Evolutionary conservation across 129 eudicot genomes (phyloP), one percentile per base, ranked within the genome.

Genomic region (Tagetes erecta): DNA sequence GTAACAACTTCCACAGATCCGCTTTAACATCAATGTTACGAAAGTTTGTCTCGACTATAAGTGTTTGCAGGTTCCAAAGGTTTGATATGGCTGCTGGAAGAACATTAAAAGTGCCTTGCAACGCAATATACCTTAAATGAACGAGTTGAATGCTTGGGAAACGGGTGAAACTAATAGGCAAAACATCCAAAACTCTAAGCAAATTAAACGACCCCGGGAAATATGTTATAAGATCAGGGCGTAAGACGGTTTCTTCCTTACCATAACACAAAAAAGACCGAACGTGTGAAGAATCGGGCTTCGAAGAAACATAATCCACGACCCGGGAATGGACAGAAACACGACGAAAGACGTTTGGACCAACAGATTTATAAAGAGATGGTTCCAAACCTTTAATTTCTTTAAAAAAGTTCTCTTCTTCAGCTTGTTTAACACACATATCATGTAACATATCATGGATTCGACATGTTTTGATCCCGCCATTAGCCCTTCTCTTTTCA

Each of bases 401-500:
- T 62, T 76, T 69, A 6, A 78, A 45, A 50, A 86, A 80, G 51
- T 83, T 78, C 33, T 86, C 85, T 77, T 77, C 83, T 67, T 59
- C 74, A 10, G 78, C 85, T 77, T 83, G 81, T 76, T 65, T 80
- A 42, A 86, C 47, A 34, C 86, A 84, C 76, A 87, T 33, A 20
- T 84, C 88, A 40, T 80, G 84, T 44, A 87, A 50, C 80, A 87
- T 73, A 55, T 87, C 92, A 70, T 87, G 92, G 40, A 87, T 56
- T 9, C 83, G 70, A 65, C 91, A 87, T 1, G 84, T 67, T 79
- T 87, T 87, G 8, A 84, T 68, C 66, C 85, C 74, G 4, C 88
- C 88, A 69, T 79, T 71, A 39, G 76, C 69, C 55, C 79, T 76
- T 42, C 76, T 79, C 40, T 82, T 71, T 27, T 55, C 67, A 35